A percentile compares a stretch with the other conserved stretches of the same genome.
Conservation (phyloP, 2,329 filamentous ascomycete genomes). For the Diaporthe eres region DNA sequence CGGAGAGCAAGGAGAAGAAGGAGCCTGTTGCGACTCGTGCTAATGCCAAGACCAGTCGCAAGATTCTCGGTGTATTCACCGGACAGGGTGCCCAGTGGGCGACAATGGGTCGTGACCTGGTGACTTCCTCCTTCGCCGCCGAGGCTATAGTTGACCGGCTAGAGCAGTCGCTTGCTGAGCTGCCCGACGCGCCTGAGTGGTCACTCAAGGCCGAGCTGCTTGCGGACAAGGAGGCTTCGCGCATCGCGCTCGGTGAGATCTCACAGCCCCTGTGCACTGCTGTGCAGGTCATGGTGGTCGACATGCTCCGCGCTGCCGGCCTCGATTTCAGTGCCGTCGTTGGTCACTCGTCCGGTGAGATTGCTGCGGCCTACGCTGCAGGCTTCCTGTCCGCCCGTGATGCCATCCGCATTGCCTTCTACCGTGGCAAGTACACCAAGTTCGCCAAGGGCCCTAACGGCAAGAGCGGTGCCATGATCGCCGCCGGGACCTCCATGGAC, state of each 20-base stretch:
- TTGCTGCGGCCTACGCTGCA: constrained; percentile 39
- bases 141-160: constrained; percentile 14
- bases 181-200: constrained; percentile 34
- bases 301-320: constrained; percentile 48
- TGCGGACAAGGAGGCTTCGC: constrained; percentile 22
- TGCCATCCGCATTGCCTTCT: constrained; percentile 47
- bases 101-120: constrained; percentile 50
- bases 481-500: constrained; percentile 26
- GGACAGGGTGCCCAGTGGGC: constrained; percentile 54
- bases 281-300: constrained; percentile 55
- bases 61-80: constrained; percentile 48
- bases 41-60: background rate
- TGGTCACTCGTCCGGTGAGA: constrained; percentile 48
- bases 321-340: constrained; percentile 47
- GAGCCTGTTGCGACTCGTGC: background rate
- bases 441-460: constrained; percentile 10
- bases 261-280: constrained; percentile 53
- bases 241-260: constrained; percentile 39
- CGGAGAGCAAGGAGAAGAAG: background rate
- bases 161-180: constrained; percentile 9
- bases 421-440: constrained; percentile 37
- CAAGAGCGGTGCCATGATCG: constrained; percentile 35
- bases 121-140: constrained; percentile 47
- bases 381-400: constrained; percentile 38
- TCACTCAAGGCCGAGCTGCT: constrained; percentile 32